A percentile compares a stretch with the other conserved stretches of the same genome.
phyloP scores from a whole-genome alignment of 2,329 filamentous ascomycete species.

The Didymella pinodella region DNA sequence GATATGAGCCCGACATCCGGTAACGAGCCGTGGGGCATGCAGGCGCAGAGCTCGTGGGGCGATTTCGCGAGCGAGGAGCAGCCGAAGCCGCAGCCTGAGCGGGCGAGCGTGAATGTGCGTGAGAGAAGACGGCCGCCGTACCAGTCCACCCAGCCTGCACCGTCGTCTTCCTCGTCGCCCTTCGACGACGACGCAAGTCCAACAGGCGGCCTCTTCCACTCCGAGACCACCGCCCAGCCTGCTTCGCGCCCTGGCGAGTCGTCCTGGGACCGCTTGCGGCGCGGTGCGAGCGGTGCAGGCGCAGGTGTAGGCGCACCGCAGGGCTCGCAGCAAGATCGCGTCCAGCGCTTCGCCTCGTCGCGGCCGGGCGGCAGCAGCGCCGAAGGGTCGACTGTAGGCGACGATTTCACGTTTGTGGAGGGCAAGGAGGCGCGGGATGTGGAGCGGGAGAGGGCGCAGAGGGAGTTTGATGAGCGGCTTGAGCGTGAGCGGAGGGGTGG shows the following conservation, averaged over 20 bases:
- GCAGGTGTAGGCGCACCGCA: slow-evolving; percentile 4
- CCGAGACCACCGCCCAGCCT: slow-evolving; percentile 34
- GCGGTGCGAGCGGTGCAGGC: slow-evolving; percentile 28
- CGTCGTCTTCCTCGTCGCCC: slow-evolving; percentile 8
- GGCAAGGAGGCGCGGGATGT: slow-evolving; percentile 54
- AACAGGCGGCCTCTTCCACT: slow-evolving; percentile 48
- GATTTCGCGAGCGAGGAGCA: slow-evolving; percentile 26
- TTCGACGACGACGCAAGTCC: slow-evolving; percentile 49
- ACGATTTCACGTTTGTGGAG: slow-evolving; percentile 56
- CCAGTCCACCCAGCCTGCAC: slow-evolving; percentile 11
- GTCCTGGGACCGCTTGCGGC: slow-evolving; percentile 56
- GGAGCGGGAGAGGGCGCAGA: slow-evolving; percentile 57
- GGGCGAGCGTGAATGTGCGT: slow-evolving; percentile 16
- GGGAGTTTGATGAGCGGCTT: slow-evolving; percentile 59
- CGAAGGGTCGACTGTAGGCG: slow-evolving; percentile 48
- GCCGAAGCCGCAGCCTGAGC: slow-evolving; percentile 14
- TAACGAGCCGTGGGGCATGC: slow-evolving; percentile 43
- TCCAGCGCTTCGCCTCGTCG: slow-evolving; percentile 25
- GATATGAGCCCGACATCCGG: slow-evolving; percentile 56
- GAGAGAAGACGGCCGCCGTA: slow-evolving; percentile 18
- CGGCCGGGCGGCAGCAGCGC: slow-evolving; percentile 33
- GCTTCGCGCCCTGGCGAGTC: slow-evolving; percentile 45
- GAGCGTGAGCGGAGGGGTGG: slow-evolving; percentile 59
- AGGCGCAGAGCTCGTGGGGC: slow-evolving; percentile 21
- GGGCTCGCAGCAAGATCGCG: slow-evolving; percentile 21